Evolutionary conservation across 139 green algal species (phyloP).

Genomic region (Coelastrella sp.): DNA sequence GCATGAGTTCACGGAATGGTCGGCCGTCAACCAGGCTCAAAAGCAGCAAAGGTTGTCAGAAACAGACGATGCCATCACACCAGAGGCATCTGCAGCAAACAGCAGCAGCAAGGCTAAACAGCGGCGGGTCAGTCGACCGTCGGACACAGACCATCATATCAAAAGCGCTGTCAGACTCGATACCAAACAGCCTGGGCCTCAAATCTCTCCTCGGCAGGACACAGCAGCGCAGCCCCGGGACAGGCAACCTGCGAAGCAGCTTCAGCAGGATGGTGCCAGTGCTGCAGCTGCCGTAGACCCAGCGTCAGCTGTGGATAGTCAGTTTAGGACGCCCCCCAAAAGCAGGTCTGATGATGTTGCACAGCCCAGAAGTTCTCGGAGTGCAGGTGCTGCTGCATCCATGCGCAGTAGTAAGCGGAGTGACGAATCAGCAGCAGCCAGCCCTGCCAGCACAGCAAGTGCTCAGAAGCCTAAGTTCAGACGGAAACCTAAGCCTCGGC

Average conservation of each 20-base stretch:
- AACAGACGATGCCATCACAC: background rate
- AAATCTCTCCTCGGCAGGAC: too few relatives aligned
- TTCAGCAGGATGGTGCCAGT: background rate
- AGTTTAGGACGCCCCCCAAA: too few relatives aligned
- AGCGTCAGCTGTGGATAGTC: background rate
- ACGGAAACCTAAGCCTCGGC: background rate
- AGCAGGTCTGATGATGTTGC: too few relatives aligned
- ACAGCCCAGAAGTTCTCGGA: background rate
- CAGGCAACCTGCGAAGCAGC: background rate
- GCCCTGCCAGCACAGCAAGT: background rate
- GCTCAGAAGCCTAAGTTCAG: background rate
- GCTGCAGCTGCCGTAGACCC: background rate
- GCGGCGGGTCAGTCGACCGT: background rate
- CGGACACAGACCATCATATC: background rate
- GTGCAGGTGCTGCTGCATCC: background rate
- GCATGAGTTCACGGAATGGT: background rate
- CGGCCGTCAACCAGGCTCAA: background rate
- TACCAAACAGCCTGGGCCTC: too few relatives aligned
- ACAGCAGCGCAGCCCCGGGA: background rate
- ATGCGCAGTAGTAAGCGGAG: background rate
- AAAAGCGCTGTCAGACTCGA: background rate
- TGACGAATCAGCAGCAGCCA: background rate
- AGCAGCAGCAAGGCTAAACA: background rate
- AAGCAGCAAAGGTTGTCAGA: background rate
- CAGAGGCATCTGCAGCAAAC: background rate